These are phyloP conservation scores for Salix dunnii DNA, from an alignment of 345 rosid genomes.

Conservation along the genomic window DNA sequence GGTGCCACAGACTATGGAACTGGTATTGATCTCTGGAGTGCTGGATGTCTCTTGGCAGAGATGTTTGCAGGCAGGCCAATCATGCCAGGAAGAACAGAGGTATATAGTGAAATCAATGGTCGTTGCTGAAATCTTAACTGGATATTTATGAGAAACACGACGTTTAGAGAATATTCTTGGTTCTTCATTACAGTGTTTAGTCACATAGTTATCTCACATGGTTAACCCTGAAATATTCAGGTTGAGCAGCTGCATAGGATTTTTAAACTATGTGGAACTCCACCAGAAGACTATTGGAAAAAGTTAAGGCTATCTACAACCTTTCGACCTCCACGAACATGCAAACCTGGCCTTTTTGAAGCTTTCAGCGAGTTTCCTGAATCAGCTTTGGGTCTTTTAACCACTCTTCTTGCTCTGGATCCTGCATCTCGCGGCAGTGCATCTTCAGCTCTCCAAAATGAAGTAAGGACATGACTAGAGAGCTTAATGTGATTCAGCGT, in stretches of 20 bases:
- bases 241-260: constrained; percentile 88
- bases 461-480: constrained; percentile 24
- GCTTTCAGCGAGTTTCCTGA: constrained; percentile 43
- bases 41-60: constrained; percentile 67
- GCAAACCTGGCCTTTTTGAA: constrained; percentile 36
- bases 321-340: constrained; percentile 48
- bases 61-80: constrained; percentile 53
- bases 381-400: constrained; percentile 50
- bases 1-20: constrained; percentile 55
- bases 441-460: constrained; percentile 41
- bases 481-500: not conserved
- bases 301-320: constrained; percentile 57
- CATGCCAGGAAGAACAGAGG: constrained; percentile 65
- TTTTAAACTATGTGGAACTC: constrained; percentile 83
- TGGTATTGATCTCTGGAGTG: constrained; percentile 69
- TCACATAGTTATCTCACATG: not conserved
- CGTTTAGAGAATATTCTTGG: not conserved
- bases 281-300: constrained; percentile 84
- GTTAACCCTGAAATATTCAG: constrained; percentile 27
- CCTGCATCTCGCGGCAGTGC: constrained; percentile 51
- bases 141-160: not conserved
- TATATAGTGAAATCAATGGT: constrained; percentile 6
- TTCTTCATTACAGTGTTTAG: not conserved
- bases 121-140: not conserved
- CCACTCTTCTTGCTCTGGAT: constrained; percentile 55